Conservation (phyloP, 2,329 filamentous ascomycete genomes). For the Dactylellina sp. region DNA sequence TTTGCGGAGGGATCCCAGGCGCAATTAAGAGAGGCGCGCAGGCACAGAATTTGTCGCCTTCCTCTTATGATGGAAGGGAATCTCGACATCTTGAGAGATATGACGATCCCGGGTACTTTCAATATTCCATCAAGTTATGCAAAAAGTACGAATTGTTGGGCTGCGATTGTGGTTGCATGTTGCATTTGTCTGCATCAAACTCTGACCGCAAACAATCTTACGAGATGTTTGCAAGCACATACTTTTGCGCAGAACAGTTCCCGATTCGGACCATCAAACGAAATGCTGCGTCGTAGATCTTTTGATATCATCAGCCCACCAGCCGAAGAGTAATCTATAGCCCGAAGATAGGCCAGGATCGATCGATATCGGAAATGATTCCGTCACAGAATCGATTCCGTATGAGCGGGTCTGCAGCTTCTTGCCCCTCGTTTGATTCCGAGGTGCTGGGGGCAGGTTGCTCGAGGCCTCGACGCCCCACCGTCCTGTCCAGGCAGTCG, state of each 20-base stretch:
- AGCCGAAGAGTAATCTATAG: neutral
- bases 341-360: neutral
- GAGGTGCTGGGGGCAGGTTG: constrained; percentile 15
- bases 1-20: no score
- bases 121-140: no score
- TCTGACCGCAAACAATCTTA: no score
- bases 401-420: constrained; percentile 17
- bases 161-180: no score
- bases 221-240: neutral
- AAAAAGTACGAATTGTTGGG: no score
- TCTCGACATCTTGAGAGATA: no score
- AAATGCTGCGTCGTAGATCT: neutral
- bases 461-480: constrained; percentile 5
- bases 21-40: neutral
- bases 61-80: constrained; percentile 3
- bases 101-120: constrained; percentile 14
- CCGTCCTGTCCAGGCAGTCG: constrained; percentile 37
- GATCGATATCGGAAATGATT: constrained; percentile 13
- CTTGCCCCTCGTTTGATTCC: constrained; percentile 19
- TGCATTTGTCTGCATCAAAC: no score
- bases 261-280: neutral
- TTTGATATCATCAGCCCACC: neutral
- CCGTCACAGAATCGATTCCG: constrained; percentile 11
- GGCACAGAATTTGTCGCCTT: neutral
- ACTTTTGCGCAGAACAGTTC: neutral